Conservation (phyloP, 768 basidiomycete genomes). For the Boletus edulis region DNA sequence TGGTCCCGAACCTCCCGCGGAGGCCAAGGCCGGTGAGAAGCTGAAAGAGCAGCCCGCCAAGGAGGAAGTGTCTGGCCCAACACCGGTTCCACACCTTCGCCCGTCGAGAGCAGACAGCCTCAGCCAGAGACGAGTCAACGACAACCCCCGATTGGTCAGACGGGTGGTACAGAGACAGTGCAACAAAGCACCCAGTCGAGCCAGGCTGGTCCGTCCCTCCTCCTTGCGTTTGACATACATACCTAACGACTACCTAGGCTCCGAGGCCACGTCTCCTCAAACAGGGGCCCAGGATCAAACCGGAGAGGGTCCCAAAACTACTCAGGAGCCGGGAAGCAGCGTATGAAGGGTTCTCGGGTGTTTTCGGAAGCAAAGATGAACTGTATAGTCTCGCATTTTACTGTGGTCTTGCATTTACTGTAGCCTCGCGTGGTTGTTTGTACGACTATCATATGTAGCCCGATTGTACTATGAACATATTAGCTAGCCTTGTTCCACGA, state of each 20-base stretch:
- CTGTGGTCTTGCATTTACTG: too few relatives aligned
- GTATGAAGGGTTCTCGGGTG: neutral
- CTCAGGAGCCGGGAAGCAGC: slow-evolving; percentile 3
- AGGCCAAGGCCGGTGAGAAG: neutral
- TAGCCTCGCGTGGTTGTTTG: too few relatives aligned
- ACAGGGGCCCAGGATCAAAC: neutral
- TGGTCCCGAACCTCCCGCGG: neutral
- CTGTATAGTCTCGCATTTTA: too few relatives aligned
- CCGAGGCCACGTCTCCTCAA: neutral
- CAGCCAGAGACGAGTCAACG: neutral
- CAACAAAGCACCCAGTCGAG: neutral
- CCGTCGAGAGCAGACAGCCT: neutral
- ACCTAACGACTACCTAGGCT: neutral
- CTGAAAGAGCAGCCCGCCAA: neutral
- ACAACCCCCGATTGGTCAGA: neutral
- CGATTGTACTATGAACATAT: too few relatives aligned
- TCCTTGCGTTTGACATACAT: too few relatives aligned
- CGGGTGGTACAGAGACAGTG: neutral
- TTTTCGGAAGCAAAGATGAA: neutral
- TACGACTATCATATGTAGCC: too few relatives aligned
- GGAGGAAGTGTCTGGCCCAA: neutral
- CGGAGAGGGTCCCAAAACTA: slow-evolving; percentile 1
- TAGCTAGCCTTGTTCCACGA: too few relatives aligned
- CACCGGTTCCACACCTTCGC: neutral
- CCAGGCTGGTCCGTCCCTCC: neutral